phyloP scores from a whole-genome alignment of 2,329 filamentous ascomycete genomes.

The Chaetoscypha palmicola region DNA sequence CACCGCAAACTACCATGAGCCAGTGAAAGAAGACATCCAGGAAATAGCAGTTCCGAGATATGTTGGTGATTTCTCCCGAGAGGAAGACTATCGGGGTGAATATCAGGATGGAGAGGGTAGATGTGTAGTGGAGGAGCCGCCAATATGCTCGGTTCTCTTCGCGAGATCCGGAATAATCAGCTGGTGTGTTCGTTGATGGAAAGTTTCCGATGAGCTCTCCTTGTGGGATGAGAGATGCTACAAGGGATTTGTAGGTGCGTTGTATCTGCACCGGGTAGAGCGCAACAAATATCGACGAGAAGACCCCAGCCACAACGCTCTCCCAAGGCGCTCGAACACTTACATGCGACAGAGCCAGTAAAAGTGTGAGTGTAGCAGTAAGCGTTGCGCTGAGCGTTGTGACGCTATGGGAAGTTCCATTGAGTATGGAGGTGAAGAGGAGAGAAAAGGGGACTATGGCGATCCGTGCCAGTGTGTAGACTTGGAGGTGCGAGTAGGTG shows the following conservation, averaged over 20 bases:
- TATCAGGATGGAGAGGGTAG: constrained; percentile 40
- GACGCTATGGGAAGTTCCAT: constrained; percentile 39
- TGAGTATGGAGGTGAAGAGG: constrained; percentile 40
- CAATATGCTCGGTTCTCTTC: constrained; percentile 46
- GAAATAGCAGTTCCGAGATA: constrained; percentile 46
- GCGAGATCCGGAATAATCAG: constrained; percentile 29
- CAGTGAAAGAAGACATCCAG: constrained; percentile 49
- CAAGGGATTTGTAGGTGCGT: constrained; percentile 41
- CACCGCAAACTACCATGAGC: constrained; percentile 44
- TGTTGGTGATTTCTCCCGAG: constrained; percentile 41
- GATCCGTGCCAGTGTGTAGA: constrained; percentile 46
- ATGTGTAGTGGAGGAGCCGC: constrained; percentile 45
- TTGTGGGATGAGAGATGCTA: constrained; percentile 37
- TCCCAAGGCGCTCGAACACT: constrained; percentile 44
- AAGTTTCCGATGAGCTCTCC: constrained; percentile 37
- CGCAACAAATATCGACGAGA: constrained; percentile 44
- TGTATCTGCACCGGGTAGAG: constrained; percentile 44
- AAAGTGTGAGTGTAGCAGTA: constrained; percentile 43
- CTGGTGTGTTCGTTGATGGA: constrained; percentile 15
- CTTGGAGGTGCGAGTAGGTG: constrained; percentile 44
- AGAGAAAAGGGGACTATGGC: constrained; percentile 43
- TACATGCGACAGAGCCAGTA: constrained; percentile 40
- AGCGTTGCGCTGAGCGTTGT: constrained; percentile 43
- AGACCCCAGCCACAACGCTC: constrained; percentile 43
- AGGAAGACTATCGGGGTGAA: constrained; percentile 43